These are phyloP conservation scores for Aspergillus sp. DNA, from an alignment of 2,329 filamentous ascomycete genomes.

Conservation along the genomic window DNA sequence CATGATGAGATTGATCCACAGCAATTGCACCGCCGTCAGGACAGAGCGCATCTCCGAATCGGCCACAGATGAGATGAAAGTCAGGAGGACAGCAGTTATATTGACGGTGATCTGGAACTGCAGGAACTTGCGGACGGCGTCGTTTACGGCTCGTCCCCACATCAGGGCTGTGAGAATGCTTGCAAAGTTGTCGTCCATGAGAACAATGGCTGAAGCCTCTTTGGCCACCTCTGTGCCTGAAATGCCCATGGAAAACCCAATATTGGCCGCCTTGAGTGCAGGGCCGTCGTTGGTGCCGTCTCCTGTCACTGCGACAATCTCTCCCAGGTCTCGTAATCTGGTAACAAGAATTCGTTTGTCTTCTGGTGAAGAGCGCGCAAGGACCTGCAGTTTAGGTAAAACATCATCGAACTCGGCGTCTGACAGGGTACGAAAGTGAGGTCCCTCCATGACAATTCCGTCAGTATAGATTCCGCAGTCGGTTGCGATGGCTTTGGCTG, in stretches of 20 bases:
- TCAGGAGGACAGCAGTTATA: slow-evolving; percentile 80
- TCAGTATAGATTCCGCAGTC: slow-evolving; percentile 66
- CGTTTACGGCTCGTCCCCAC: slow-evolving; percentile 66
- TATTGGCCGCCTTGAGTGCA: slow-evolving; percentile 61
- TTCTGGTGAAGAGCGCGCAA: slow-evolving; percentile 63
- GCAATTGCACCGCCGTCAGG: slow-evolving; percentile 79
- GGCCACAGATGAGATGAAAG: slow-evolving; percentile 81
- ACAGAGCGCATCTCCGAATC: slow-evolving; percentile 63
- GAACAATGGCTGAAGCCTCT: slow-evolving; percentile 63
- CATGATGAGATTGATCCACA: slow-evolving; percentile 96
- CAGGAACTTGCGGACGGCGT: slow-evolving; percentile 64
- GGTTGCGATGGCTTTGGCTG: slow-evolving; percentile 68
- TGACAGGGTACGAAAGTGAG: slow-evolving; percentile 59
- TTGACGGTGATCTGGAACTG: slow-evolving; percentile 70
- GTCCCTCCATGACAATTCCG: slow-evolving; percentile 66
- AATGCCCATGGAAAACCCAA: slow-evolving; percentile 65
- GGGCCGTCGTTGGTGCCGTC: slow-evolving; percentile 65
- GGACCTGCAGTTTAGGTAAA: slow-evolving; percentile 59
- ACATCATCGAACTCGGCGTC: slow-evolving; percentile 56
- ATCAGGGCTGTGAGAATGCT: slow-evolving; percentile 63
- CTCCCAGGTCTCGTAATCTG: slow-evolving; percentile 56
- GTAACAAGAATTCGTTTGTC: slow-evolving; percentile 63
- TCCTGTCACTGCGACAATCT: slow-evolving; percentile 61
- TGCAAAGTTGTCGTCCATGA: slow-evolving; percentile 64
- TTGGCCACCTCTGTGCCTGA: slow-evolving; percentile 64